A percentile compares a stretch with the other conserved stretches of the same genome.
phyloP scores from a whole-genome alignment of 768 basidiomycete species.

The Ramaria sp. region DNA sequence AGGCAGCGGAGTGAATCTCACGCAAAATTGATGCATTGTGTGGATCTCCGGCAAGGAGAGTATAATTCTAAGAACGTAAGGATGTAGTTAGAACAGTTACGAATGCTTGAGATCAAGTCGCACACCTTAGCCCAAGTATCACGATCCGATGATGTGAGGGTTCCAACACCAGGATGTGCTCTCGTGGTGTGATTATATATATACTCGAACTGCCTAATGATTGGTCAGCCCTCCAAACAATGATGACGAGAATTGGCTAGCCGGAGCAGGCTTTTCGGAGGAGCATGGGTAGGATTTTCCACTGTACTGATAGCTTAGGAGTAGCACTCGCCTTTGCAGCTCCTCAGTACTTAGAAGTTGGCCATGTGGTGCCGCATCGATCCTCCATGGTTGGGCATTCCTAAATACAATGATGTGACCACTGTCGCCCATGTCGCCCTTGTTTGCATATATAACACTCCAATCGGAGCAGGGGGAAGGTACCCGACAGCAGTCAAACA shows the following conservation, averaged over 20 bases:
- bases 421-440: conserved; percentile 44
- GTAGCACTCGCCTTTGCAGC: conserved; percentile 42
- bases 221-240: background rate
- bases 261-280: no score
- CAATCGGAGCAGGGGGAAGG: conserved; percentile 72
- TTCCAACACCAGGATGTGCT: conserved; percentile 65
- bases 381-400: conserved; percentile 76
- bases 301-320: background rate
- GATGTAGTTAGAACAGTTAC: background rate
- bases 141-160: conserved; percentile 68
- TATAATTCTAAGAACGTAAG: conserved; percentile 42
- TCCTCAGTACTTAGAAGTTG: conserved; percentile 54
- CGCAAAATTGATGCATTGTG: conserved; percentile 56
- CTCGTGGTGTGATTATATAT: conserved; percentile 56
- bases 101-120: background rate
- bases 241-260: no score
- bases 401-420: conserved; percentile 83
- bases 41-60: conserved; percentile 43
- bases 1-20: conserved; percentile 76
- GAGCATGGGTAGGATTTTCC: background rate
- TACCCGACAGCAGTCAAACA: conserved; percentile 84
- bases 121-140: conserved; percentile 83
- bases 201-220: conserved; percentile 57
- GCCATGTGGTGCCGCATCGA: conserved; percentile 48
- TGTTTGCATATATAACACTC: conserved; percentile 55